Percentiles rank a stretch among this genome's conserved stretches.
Evolutionary conservation across 768 basidiomycete species (phyloP).

Genomic region (Chalciporus sphaerocephalus): DNA sequence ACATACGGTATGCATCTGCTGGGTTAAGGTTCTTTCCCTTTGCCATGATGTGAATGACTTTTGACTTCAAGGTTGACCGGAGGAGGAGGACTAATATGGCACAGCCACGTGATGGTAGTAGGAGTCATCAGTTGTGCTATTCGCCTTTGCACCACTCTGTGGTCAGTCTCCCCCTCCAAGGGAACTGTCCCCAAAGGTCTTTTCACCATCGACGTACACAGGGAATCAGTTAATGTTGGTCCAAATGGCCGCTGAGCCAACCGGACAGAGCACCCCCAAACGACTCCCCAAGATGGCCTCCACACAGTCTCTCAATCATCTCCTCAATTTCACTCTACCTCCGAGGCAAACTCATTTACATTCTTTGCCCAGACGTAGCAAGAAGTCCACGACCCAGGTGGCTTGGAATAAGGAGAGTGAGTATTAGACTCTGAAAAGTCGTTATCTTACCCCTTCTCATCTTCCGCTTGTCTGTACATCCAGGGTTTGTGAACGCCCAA

Average conservation of each 20-base stretch:
- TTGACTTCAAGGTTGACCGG: neutral
- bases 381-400: conserved; percentile 57
- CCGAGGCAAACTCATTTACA: conserved; percentile 68
- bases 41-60: conserved; percentile 47
- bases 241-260: conserved; percentile 23
- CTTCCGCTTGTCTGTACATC: conserved; percentile 16
- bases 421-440: conserved; percentile 34
- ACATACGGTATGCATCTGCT: conserved; percentile 88
- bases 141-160: conserved; percentile 9
- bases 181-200: conserved; percentile 38
- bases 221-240: conserved; percentile 25
- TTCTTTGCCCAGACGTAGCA: conserved; percentile 69
- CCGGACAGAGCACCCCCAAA: conserved; percentile 43
- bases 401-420: conserved; percentile 91
- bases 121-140: conserved; percentile 19
- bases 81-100: neutral
- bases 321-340: conserved; percentile 91
- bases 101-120: conserved; percentile 25
- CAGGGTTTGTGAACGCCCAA: conserved; percentile 93
- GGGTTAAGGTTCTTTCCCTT: conserved; percentile 88
- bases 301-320: conserved; percentile 67
- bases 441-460: conserved; percentile 8
- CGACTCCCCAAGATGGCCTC: conserved; percentile 67
- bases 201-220: conserved; percentile 3
- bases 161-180: conserved; percentile 43